Base-by-base conservation (phyloP, 106 monocot genomes). In the Dendrobium officinale region DNA sequence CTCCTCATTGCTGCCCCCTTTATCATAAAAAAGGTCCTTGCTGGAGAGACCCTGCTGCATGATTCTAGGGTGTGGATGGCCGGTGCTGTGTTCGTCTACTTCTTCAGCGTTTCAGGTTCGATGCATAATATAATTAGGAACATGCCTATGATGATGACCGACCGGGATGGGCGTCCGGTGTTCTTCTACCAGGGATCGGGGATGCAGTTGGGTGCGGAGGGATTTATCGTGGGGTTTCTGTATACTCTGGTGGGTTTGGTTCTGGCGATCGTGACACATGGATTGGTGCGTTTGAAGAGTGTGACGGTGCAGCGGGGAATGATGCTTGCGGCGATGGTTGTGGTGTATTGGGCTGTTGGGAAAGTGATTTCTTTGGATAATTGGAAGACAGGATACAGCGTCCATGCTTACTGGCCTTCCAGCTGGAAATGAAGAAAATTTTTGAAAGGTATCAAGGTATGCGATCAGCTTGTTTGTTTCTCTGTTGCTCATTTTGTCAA, bases 341-440 rank as follows among this genome's bases (percentile, higher is more conserved):
- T 99, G 22, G 87, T 86, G 15, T 88, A 75, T 76, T 99, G 92
- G 98, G 98, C 98, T 0, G 98, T 99, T 66, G 88, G 77, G 55
- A 92, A 99, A 84, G 95, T 99, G 73, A 87, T 95, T 70, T 88
- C 83, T 72, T 84, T 99, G 82, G 91, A 99, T 85, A 99, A 95
- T 82, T 99, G 98, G 98, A 99, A 99, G 87, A 99, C 98, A n/a
- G 95, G 98, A 13, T 99, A 99, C 78, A 81, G 91, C 20, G 89
- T 95, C 56, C 95, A 99, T 84, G 88, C 88, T 9, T 99, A 88
- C 79, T 95, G 89, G 91, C 98, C 98, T 0, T 86, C 83, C 20
- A 84, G 92, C 44, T 99, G 98, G 98, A 88, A 85, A 58, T 90
- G 88, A 87, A 72, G 68, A 51, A 16, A 0, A 44, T 0, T 2